Evolutionary conservation across 2,329 filamentous ascomycete species (phyloP).

Genomic region (Alternaria gaisen): DNA sequence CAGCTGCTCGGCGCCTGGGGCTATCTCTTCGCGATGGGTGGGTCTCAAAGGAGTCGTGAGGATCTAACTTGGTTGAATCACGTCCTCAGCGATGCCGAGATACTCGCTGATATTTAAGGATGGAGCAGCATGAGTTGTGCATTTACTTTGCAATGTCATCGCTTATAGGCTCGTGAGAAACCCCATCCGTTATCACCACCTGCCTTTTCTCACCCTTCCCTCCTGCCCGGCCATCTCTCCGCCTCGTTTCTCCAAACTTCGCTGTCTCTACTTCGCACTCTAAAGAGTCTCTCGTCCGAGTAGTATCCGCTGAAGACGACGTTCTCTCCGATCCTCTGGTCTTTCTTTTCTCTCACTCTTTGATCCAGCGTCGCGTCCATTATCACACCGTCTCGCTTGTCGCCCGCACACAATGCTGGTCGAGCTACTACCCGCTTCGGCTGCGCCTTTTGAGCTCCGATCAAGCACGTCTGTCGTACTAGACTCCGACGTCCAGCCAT

Average conservation of each 20-base stretch:
- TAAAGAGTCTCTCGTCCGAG: conserved; percentile 48
- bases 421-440: conserved; percentile 91
- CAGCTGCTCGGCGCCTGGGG: no score
- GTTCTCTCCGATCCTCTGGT: conserved; percentile 42
- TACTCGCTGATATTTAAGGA: no score
- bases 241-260: conserved; percentile 52
- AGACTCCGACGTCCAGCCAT: conserved; percentile 89
- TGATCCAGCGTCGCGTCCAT: conserved; percentile 49
- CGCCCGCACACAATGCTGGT: conserved; percentile 74
- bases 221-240: conserved; percentile 55
- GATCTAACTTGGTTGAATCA: no score
- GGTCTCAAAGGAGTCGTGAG: no score
- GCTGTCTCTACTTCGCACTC: conserved; percentile 47
- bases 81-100: no score
- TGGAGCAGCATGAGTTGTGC: no score
- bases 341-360: conserved; percentile 44
- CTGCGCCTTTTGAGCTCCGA: conserved; percentile 89
- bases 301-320: conserved; percentile 47
- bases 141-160: conserved; percentile 19
- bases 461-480: conserved; percentile 88
- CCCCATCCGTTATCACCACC: conserved; percentile 48
- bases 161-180: conserved; percentile 50
- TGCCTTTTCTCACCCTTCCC: conserved; percentile 50
- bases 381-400: conserved; percentile 43
- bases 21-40: no score